Base-by-base conservation (phyloP, 2,329 filamentous ascomycete species). In the Xylariaceae sp. region DNA sequence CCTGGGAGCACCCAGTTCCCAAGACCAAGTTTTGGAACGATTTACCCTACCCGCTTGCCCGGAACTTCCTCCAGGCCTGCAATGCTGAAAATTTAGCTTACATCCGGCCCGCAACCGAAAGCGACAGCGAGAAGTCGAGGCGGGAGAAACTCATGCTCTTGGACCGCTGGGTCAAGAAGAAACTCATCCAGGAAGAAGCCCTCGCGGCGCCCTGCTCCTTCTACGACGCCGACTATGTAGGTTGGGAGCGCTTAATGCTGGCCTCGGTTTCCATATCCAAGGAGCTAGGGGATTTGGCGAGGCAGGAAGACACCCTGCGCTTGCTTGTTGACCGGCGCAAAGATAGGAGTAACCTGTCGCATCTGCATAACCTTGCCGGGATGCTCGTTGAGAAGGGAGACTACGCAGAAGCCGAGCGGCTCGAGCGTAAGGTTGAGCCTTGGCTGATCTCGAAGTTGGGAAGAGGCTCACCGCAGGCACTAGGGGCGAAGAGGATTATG, bases 1-100 rank as follows among this genome's bases (percentile, higher is more conserved):
- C 48, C 3, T 60, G 53, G 57, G 57, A 58, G 36, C 41, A 50
- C 14, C 45, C 53, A 3, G 47, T 57, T 12, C 56, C 56, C n/a
- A 50, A 48, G 6, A 58, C 56, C 42, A 28, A 31, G 14, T 58
- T 58, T 48, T 58, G 56, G 56, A 17, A 48, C 42, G 47, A 51
- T 33, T 6, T 58, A 2, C 31, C 45, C 7, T 58, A 42, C 43
- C 17, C 7, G 38, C 17, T 47, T 13, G 48, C 42, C 40, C 43
- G 54, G 28, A 58, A 56, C 42, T 54, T 60, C 38, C 50, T 59
- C 16, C 33, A 47, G 11, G 17, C 31, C 14, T 55, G 55, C 34
- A 43, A 45, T 11, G 7, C 40, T n/a, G 47, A 49, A 13, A 50
- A 54, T 14, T 11, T 59, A 16, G 31, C 38, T 22, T 13, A 45